phyloP scores from a whole-genome alignment of 164 flowering plant genomes.

The Umbellularia californica region DNA sequence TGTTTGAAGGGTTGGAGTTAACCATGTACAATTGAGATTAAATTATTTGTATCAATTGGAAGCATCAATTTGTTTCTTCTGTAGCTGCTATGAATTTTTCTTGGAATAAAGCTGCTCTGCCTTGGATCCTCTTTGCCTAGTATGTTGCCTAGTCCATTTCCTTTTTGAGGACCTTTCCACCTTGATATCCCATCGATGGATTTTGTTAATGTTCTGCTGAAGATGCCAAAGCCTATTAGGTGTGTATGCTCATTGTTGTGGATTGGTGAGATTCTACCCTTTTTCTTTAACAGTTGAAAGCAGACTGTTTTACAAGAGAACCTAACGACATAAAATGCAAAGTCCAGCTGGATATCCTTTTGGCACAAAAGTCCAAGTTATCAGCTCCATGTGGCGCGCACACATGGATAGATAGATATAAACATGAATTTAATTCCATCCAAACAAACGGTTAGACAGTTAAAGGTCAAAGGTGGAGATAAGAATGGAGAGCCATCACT shows the following conservation, averaged over 20 bases:
- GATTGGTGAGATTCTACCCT: background rate
- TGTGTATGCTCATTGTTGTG: background rate
- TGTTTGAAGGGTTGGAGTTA: background rate
- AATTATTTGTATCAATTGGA: conserved; percentile 4
- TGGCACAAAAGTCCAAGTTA: background rate
- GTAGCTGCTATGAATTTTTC: background rate
- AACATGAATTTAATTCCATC: no score
- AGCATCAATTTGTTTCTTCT: background rate
- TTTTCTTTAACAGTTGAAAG: background rate
- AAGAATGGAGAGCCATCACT: no score
- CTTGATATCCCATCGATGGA: no score
- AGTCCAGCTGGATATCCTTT: background rate
- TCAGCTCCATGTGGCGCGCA: no score
- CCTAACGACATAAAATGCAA: background rate
- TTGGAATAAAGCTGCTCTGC: background rate
- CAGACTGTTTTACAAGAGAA: background rate
- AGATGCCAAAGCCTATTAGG: background rate
- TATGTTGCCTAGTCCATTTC: no score
- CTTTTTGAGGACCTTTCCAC: no score
- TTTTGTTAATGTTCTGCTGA: background rate
- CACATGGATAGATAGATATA: no score
- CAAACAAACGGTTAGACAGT: no score
- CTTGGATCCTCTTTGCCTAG: no score
- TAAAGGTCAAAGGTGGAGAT: no score
- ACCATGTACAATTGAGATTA: conserved; percentile 10